Evolutionary conservation across 257 asterid species (phyloP), one percentile per base, ranked within the genome.

Genomic region (Solanum okadae): DNA sequence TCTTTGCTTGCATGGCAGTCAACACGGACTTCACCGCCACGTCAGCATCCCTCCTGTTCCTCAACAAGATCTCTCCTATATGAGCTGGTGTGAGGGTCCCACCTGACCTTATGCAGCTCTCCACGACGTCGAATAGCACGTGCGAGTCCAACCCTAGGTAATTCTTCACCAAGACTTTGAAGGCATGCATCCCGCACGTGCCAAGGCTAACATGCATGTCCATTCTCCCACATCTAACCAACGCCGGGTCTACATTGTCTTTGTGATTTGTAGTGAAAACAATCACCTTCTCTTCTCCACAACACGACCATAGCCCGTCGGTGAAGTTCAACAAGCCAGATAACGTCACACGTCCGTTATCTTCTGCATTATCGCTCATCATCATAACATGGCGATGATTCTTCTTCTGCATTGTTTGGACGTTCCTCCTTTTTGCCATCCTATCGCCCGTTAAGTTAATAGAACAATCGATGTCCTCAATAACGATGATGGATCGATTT

Each of bases 201-300:
- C 93, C 94, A 15, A 93, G 93, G 93, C 93, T 91, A 81, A 94
- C 90, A 88, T 93, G 95, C 71, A 94, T 91, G 88, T 94, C 96
- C 96, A 94, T 93, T 35, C 96, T 93, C 40, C 96, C 96, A 52
- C 92, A 89, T 75, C 95, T 89, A 38, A 94, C 91, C 0, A 92
- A 92, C 83, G 96, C 95, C 35, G 93, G 95, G 77, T 93, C 96
- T 4, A 93, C 93, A 15, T 83, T 77, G 27, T 91, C 93, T 44
- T 76, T 56, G 52, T 90, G 94, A 63, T 93, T 94, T 0, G 95
- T 94, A 7, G 96, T 91, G 88, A 91, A 90, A 25, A 91, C 84
- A 6, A 91, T 87, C 22, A 91, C 70, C 38, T 85, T 91, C 87
- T 91, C 93, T 67, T 91, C 93, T 13, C 93, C 93, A 10, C 93